Base-by-base conservation (phyloP, 139 green algal species). In the Tetradesmus lagerheimii region DNA sequence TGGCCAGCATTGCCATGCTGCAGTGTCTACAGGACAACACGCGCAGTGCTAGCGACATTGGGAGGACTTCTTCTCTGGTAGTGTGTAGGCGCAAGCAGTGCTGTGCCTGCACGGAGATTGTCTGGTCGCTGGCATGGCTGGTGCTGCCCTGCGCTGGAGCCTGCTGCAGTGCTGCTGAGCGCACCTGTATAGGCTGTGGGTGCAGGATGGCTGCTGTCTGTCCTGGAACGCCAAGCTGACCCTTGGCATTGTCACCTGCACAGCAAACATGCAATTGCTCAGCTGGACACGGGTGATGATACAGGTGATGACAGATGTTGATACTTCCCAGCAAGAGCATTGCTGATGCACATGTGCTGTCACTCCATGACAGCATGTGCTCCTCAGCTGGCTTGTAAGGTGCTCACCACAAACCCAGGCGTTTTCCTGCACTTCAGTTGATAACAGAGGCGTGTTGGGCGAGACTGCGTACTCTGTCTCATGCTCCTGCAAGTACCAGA, bases 381-480 rank as follows among this genome's bases (percentile, higher is more conserved):
- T 34, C 18, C 37, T 41, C 77, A 45, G 41, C 57, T 34, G 25
- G 31, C 18, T 31, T 4, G 29, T 53, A 25, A 20, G 23, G 29
- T 66, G 34, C 96, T 93, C 83, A 98, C 96, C 96, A 87, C 95
- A 98, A 1, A 98, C 92, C 90, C 93, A 98, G 39, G 93, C 95
- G 87, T 98, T 98, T 43, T 97, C 92, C 23, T 95, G 89, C 16
- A 98, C 92, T 18, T 93, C 93, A 1, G 96, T 97, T 23, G 89
- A 92, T 0, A 98, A 92, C 23, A 98, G 80, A 15, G 95, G 95
- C 0, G 94, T 96, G 38, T 93, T 93, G 1, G 96, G 96, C 1
- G 93, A 95, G 27, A 96, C 93, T 18, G 84, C 91, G 47, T 93
- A 95, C 37, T 89, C 81, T 18, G 85, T 77, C 39, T 93, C 93